These are phyloP conservation scores for Podochytrium sp. DNA, from an alignment of 192 early-diverging fungal genomes.

Conservation along the genomic window DNA sequence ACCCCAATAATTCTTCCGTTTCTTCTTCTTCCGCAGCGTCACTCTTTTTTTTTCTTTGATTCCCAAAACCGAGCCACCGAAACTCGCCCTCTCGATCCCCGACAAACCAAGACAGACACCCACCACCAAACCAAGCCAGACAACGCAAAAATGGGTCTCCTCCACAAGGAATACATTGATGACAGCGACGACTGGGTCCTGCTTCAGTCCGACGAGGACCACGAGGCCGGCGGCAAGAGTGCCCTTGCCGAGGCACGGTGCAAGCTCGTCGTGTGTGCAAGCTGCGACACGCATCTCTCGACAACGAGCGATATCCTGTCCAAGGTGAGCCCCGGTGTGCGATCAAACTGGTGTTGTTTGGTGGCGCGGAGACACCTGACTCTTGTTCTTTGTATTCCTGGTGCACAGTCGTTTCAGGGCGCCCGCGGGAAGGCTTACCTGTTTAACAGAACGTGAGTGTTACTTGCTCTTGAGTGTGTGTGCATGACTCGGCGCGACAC, in stretches of 20 bases:
- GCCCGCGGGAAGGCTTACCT: slow-evolving; percentile 5
- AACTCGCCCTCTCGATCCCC: no score
- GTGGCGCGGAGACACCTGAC: not conserved
- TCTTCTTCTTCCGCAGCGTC: no score
- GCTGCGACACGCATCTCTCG: not conserved
- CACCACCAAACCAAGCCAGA: no score
- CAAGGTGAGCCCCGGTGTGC: not conserved
- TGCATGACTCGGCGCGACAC: no score
- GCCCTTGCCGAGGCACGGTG: not conserved
- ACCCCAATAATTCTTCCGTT: no score
- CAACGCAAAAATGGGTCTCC: not conserved
- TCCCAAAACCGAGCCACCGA: not conserved
- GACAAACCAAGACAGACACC: no score
- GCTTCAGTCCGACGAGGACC: not conserved
- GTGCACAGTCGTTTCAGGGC: not conserved
- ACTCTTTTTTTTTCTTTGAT: no score
- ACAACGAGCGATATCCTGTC: not conserved
- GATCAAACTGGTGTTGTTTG: not conserved
- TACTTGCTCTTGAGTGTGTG: not conserved
- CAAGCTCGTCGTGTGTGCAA: not conserved
- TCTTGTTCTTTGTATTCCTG: not conserved
- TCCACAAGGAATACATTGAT: not conserved
- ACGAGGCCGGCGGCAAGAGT: not conserved
- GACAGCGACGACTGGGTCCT: slow-evolving; percentile 1
- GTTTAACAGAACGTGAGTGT: not conserved